Conservation (phyloP, 2,329 filamentous ascomycete species). For the Talaromyces atroroseus region DNA sequence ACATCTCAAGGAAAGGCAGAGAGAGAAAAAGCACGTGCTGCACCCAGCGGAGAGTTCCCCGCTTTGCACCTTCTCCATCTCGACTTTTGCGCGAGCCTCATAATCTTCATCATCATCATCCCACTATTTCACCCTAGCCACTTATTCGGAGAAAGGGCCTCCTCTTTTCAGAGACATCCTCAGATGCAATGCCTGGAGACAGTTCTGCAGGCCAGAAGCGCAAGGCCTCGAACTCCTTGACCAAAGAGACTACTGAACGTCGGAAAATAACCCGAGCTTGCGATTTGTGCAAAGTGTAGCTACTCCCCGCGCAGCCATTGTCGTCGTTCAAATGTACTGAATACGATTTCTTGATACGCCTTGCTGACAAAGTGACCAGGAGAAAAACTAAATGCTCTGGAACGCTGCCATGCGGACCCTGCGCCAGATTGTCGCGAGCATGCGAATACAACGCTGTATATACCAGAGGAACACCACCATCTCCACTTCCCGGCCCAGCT, state of each 20-base stretch:
- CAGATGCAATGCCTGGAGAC: background rate
- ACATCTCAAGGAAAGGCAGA: background rate
- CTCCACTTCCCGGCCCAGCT: slow-evolving; percentile 22
- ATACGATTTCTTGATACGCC: background rate
- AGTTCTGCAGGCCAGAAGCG: slow-evolving; percentile 22
- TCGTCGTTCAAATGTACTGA: background rate
- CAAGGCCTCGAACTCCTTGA: slow-evolving; percentile 21
- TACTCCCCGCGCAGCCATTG: slow-evolving; percentile 5
- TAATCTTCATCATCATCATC: background rate
- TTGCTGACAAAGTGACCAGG: slow-evolving; percentile 10
- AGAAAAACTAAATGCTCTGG: slow-evolving; percentile 36
- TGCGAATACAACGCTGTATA: slow-evolving; percentile 35
- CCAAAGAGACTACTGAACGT: slow-evolving; percentile 20
- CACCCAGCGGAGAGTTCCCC: background rate
- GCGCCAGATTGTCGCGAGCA: slow-evolving; percentile 26
- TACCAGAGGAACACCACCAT: slow-evolving; percentile 32
- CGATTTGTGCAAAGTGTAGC: slow-evolving; percentile 31
- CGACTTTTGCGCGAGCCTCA: background rate
- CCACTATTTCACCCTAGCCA: background rate
- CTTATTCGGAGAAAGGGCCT: background rate
- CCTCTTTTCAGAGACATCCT: background rate
- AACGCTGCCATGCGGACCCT: slow-evolving; percentile 32
- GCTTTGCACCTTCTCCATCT: background rate
- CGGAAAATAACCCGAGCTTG: slow-evolving; percentile 37
- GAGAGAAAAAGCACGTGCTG: background rate